Evolutionary conservation across 148 eudicot genomes (phyloP), one percentile per base, ranked within the genome.

Genomic region (Camellia granthamiana): DNA sequence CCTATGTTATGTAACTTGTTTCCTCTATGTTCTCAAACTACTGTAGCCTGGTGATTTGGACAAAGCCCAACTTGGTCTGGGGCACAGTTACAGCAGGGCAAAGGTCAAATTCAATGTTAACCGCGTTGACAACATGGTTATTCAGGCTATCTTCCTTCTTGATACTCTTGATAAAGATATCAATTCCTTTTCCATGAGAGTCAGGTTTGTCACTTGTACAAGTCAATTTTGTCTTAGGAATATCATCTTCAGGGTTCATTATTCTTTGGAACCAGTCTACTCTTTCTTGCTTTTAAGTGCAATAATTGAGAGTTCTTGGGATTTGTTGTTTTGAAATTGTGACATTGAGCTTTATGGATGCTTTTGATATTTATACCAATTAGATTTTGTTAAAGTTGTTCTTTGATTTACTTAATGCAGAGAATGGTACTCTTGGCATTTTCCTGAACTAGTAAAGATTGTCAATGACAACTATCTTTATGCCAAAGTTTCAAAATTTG

Each of bases 101-200:
- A 96, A 96, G 89, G 99, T 96, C 64, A 96, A 96, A 91, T 96
- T 96, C 90, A 96, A 96, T 88, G 99, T 96, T 69, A 96, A 96
- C 77, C 91, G 99, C 41, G 98, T 96, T 44, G 99, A 96, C 87
- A 96, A 96, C 85, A 96, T 92, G 97, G 98, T 94, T 73, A 96
- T 92, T 74, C 99, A 96, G 87, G 98, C 99, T 15, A 96, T 94
- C 83, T 91, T 94, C 84, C 94, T 94, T 76, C 97, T 94, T 41
- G 99, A 96, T 86, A 94, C 99, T 66, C 97, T 94, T 66, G 99
- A 96, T 84, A 96, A 96, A 82, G 99, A 96, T 76, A 54, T 94
- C 15, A 93, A 96, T 81, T 87, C 99, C 54, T 96, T 96, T 82
- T 87, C 98, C 72, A 93, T 96, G 99, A 92, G 99, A 91, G 99